Conservation (phyloP, 257 asterid species). For the Solanum dulcamara region DNA sequence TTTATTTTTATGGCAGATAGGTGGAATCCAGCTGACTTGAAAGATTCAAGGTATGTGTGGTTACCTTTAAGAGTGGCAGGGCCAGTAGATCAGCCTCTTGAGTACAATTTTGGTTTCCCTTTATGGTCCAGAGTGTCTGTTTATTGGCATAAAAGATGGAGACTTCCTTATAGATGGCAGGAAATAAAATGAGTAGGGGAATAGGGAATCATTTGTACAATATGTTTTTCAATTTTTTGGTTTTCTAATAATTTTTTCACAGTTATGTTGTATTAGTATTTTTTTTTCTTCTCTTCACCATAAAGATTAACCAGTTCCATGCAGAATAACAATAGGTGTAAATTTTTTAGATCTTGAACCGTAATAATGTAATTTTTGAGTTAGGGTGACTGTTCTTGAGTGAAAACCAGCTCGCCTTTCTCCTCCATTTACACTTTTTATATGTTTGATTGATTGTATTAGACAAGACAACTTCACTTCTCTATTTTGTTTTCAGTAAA, state of each 20-base stretch:
- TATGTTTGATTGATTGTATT: background rate
- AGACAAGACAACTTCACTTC: background rate
- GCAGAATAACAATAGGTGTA: background rate
- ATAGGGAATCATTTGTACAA: background rate
- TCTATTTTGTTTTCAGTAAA: too few species aligned
- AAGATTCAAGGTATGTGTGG: slow-evolving; percentile 92
- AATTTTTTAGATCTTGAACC: background rate
- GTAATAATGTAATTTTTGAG: background rate
- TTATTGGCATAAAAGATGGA: slow-evolving; percentile 95
- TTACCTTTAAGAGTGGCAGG: slow-evolving; percentile 72
- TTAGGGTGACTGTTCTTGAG: background rate
- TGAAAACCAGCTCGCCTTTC: background rate
- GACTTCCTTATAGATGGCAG: slow-evolving; percentile 52
- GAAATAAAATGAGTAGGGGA: slow-evolving; percentile 10
- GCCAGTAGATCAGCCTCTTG: slow-evolving; percentile 74
- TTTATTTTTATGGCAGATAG: slow-evolving; percentile 91
- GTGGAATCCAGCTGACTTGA: slow-evolving; percentile 89
- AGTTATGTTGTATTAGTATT: background rate
- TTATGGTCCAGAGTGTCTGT: slow-evolving; percentile 86
- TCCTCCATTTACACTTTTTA: background rate
- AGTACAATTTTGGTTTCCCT: slow-evolving; percentile 77
- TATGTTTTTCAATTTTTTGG: background rate
- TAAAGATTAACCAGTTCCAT: background rate
- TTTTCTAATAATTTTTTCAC: background rate
- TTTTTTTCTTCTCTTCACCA: background rate